Evolutionary conservation across 768 basidiomycete species (phyloP).

Genomic region (Kwoniella dendrophila): DNA sequence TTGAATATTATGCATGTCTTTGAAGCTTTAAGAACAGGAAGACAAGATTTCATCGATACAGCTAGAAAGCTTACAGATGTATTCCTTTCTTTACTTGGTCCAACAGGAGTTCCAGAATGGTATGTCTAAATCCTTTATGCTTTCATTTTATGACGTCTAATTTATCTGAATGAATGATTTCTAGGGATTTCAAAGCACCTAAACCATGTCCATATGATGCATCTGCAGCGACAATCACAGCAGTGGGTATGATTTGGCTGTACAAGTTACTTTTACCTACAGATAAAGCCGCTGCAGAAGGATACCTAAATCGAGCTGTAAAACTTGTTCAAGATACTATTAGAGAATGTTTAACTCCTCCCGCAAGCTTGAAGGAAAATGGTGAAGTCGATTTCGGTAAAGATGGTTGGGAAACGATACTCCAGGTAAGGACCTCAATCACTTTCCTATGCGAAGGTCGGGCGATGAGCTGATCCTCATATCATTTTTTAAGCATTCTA

Average conservation of each 20-base stretch:
- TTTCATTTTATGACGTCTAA: neutral
- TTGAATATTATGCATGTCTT: neutral
- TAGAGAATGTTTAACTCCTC: constrained; percentile 31
- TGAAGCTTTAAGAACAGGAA: constrained; percentile 40
- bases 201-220: constrained; percentile 46
- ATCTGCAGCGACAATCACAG: constrained; percentile 41
- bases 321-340: constrained; percentile 38
- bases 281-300: constrained; percentile 31
- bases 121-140: constrained; percentile 17
- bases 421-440: constrained; percentile 22
- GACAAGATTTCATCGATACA: constrained; percentile 42
- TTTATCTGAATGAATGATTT: neutral
- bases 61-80: constrained; percentile 37
- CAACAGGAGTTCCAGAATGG: constrained; percentile 43
- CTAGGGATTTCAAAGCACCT: constrained; percentile 45
- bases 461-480: neutral
- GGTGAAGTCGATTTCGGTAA: constrained; percentile 41
- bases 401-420: constrained; percentile 48
- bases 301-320: constrained; percentile 33
- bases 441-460: neutral
- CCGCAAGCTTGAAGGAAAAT: constrained; percentile 25
- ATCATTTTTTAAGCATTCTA: constrained; percentile 43
- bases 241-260: constrained; percentile 40
- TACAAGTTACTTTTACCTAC: constrained; percentile 30
- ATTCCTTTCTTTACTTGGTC: constrained; percentile 35